Conservation (phyloP, 495 filamentous ascomycete species). For the Entonaema liquescens region DNA sequence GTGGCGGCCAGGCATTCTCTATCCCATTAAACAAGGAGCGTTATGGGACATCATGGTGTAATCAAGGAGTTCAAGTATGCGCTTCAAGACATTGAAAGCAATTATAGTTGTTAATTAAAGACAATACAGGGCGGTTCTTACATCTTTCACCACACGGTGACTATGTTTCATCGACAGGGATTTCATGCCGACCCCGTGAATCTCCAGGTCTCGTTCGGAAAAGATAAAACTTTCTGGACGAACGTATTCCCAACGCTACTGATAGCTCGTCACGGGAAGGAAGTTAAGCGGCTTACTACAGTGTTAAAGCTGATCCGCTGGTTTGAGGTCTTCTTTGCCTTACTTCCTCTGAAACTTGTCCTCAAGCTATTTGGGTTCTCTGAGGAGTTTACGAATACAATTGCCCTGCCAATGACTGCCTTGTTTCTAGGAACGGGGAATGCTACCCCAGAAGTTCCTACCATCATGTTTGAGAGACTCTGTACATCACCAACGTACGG, state of each 20-base stretch:
- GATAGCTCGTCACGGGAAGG: slow-evolving; percentile 66
- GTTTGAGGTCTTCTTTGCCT: slow-evolving; percentile 73
- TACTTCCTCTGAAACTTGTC: slow-evolving; percentile 76
- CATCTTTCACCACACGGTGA: slow-evolving; percentile 84
- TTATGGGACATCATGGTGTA: slow-evolving; percentile 78
- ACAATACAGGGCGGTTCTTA: slow-evolving; percentile 70
- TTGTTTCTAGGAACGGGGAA: slow-evolving; percentile 84
- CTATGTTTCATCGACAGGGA: slow-evolving; percentile 75
- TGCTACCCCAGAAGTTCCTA: slow-evolving; percentile 78
- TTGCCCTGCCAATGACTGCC: slow-evolving; percentile 76
- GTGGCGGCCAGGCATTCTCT: slow-evolving; percentile 84
- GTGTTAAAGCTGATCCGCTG: slow-evolving; percentile 75
- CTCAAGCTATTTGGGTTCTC: slow-evolving; percentile 76
- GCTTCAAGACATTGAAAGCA: not conserved
- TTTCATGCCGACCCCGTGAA: slow-evolving; percentile 73
- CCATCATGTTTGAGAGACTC: slow-evolving; percentile 77
- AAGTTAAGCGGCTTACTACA: slow-evolving; percentile 71
- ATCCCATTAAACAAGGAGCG: slow-evolving; percentile 73
- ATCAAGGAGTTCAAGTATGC: slow-evolving; percentile 72
- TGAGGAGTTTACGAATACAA: slow-evolving; percentile 75
- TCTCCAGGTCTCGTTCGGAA: slow-evolving; percentile 84
- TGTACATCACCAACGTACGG: slow-evolving; percentile 78
- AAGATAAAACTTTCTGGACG: slow-evolving; percentile 80
- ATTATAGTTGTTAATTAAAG: not conserved
- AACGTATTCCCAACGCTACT: slow-evolving; percentile 80